Evolutionary conservation across 2,329 filamentous ascomycete genomes (phyloP), one percentile per base, ranked within the genome.

Genomic region (Sclerotinia trifoliorum): DNA sequence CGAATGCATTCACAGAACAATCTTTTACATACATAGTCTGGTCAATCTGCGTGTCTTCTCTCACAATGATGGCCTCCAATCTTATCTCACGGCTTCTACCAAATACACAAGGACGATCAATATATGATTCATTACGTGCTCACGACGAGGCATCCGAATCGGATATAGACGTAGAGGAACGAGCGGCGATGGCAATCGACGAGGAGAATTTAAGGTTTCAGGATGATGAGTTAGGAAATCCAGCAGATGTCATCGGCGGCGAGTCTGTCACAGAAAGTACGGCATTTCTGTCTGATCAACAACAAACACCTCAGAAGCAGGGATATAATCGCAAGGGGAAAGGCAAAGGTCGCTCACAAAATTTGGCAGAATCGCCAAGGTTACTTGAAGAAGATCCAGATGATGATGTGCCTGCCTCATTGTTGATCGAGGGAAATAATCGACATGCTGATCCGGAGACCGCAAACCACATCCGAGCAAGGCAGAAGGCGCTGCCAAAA

Each of bases 401-500:
- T 63, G 77, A 88, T 66, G 87, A 89, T 73, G 87, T 90, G 0
- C 88, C 88, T 0, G 85, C 83, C 24, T 90, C 88, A 3, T 79
- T 90, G 24, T 77, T 90, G 24, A 83, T 90, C 26, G 88, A 90
- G 75, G 80, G 78, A 5, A 82, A 83, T 60, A 78, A 80, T n/a
- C 60, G 60, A 21, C 72, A 69, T 63, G 63, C 68, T 66, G 75
- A 68, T 35, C 72, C 48, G 62, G 75, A 71, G 69, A 69, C 70
- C 66, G 72, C 74, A 67, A 70, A 70, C 39, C 75, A 75, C 39
- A 57, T 76, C 39, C 68, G 71, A 66, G 51, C 58, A 5, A 71
- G 68, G 55, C 67, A 70, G 51, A 55, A 63, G 42, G 71, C 69
- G 24, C 15, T 67, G 17, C 65, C 67, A 35, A 75, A 71, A 46